Evolutionary conservation across 495 filamentous ascomycete species (phyloP), one percentile per base, ranked within the genome.

Genomic region (Neurospora cerealis): DNA sequence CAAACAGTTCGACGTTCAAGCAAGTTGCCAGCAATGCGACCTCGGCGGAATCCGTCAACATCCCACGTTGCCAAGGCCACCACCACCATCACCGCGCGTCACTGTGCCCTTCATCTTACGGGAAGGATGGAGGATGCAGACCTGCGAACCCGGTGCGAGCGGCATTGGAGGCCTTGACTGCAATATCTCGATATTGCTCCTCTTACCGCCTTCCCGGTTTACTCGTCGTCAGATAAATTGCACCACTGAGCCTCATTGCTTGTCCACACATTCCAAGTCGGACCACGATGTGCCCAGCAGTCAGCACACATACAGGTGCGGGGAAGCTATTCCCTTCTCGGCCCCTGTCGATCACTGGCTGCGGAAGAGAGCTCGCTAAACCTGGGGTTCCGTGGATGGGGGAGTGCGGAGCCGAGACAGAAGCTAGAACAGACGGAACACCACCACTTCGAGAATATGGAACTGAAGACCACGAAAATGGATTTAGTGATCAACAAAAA

Each of bases 141-240:
- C 32, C 34, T 39, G 21, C 24, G 37, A 40, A 46, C 54, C 32
- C 28, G 34, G 60, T 69, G 24, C 38, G 36, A 17, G 70, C 39
- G 13, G 24, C n/a, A 42, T 70, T 66, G 48, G 21, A 38, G 54
- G 54, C 69, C 69, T 71, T 75, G 71, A 71, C 44, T 24, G 69
- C 73, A 78, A 75, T 75, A 21, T 74, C 70, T 48, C 70, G 70
- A 79, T 71, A 77, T 79, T 79, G 73, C 62, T 19, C 71, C 72
- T 74, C 72, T 40, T 38, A 54, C 72, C 71, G 38, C 37, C 19
- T 75, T 74, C 76, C 76, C 74, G 74, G 76, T 76, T 78, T 69
- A 28, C 70, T 38, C 40, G 11, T 71, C 70, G 38, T 70, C 41
- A 34, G 70, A 71, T 48, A 37, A 10, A 17, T 42, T 34, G 54